phyloP scores from a whole-genome alignment of 1,139 yeast genomes.

The Sugiyamaella castrensis region DNA sequence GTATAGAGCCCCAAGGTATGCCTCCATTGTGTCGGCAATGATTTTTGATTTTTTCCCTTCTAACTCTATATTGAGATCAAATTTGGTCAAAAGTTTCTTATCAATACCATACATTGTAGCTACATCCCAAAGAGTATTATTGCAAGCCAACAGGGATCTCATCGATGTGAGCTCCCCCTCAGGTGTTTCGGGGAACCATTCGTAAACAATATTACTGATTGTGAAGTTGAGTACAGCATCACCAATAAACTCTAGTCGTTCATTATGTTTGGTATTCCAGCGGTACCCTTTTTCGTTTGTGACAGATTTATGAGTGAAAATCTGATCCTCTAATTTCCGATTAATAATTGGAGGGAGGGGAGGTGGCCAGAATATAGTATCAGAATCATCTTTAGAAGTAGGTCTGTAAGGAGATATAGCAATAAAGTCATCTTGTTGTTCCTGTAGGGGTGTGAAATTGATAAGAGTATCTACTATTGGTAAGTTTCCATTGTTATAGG shows the following conservation, averaged over 20 bases:
- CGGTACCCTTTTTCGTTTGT: constrained; percentile 59
- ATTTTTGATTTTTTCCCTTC: constrained; percentile 43
- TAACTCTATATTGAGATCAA: constrained; percentile 29
- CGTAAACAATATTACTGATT: constrained; percentile 65
- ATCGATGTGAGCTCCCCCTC: constrained; percentile 81
- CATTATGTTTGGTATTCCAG: constrained; percentile 61
- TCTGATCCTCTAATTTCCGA: constrained; percentile 59
- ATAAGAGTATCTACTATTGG: constrained; percentile 3
- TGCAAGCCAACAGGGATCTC: constrained; percentile 70
- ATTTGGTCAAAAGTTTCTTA: constrained; percentile 47
- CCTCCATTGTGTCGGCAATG: constrained; percentile 81
- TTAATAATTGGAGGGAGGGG: constrained; percentile 65
- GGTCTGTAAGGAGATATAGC: not conserved
- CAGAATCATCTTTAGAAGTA: not conserved
- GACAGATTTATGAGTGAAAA: constrained; percentile 78
- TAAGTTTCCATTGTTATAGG: not conserved
- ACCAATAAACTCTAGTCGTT: constrained; percentile 88
- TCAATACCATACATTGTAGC: constrained; percentile 70
- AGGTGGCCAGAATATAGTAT: constrained; percentile 51
- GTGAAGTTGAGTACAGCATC: constrained; percentile 79
- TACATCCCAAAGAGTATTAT: constrained; percentile 68
- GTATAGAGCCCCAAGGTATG: constrained; percentile 81
- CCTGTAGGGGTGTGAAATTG: not conserved
- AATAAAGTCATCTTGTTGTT: not conserved
- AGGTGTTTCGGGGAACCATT: constrained; percentile 61